Evolutionary conservation across 202 grass and related monocot species (phyloP).

Genomic region (Bolboschoenoplectus hybrid): DNA sequence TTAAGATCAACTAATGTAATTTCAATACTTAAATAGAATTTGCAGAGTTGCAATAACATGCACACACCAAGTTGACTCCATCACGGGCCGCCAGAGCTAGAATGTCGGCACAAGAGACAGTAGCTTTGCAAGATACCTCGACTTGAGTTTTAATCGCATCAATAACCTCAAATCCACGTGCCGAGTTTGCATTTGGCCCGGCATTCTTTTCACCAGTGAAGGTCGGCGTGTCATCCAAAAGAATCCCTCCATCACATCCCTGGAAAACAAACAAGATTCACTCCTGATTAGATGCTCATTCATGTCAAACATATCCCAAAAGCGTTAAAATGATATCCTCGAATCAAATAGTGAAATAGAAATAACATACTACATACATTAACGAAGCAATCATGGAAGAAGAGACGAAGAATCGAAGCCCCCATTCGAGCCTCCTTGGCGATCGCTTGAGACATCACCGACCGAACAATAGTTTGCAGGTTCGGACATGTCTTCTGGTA

Average conservation of each 20-base stretch:
- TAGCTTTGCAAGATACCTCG: slow-evolving; percentile 57
- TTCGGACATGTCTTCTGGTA: slow-evolving; percentile 54
- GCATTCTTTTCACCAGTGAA: slow-evolving; percentile 73
- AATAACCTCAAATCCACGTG: slow-evolving; percentile 58
- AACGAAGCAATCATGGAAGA: slow-evolving; percentile 71
- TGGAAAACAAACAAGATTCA: slow-evolving; percentile 17
- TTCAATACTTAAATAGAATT: neutral
- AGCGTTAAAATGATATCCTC: neutral
- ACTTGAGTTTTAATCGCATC: slow-evolving; percentile 69
- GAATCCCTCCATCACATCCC: slow-evolving; percentile 84
- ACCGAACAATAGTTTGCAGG: slow-evolving; percentile 49
- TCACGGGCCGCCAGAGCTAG: slow-evolving; percentile 70
- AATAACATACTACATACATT: slow-evolving; percentile 34
- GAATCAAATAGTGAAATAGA: too few relatives aligned
- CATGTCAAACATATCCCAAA: neutral
- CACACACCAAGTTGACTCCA: slow-evolving; percentile 57
- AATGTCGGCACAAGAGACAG: slow-evolving; percentile 86
- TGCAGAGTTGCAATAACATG: neutral
- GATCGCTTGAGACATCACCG: slow-evolving; percentile 43
- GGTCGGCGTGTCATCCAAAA: slow-evolving; percentile 62
- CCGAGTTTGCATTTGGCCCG: slow-evolving; percentile 60
- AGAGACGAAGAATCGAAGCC: slow-evolving; percentile 60
- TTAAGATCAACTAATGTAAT: neutral
- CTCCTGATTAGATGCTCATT: neutral
- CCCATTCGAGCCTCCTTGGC: slow-evolving; percentile 42